These are phyloP conservation scores for Synchytrium microbalum DNA, from an alignment of 371 early-diverging fungal species.

Conservation along the genomic window DNA sequence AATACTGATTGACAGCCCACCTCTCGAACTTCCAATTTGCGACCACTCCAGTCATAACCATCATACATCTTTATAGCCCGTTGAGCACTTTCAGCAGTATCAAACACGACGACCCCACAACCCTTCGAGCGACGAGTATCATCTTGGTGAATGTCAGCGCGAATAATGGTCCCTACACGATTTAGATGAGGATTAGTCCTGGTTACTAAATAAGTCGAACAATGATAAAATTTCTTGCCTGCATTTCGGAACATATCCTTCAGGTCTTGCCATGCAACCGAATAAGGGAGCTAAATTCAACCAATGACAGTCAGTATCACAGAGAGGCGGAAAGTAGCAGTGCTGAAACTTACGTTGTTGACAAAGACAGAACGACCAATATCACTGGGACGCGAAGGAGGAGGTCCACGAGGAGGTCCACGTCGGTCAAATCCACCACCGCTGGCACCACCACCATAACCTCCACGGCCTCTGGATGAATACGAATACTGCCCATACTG, in stretches of 20 bases:
- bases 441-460: constrained; percentile 8
- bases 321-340: constrained; percentile 3
- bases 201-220: background rate
- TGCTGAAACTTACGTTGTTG: constrained; percentile 46
- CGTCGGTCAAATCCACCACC: constrained; percentile 6
- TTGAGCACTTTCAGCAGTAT: constrained; percentile 50
- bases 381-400: background rate
- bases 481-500: too few relatives aligned
- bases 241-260: constrained; percentile 67
- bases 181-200: too few relatives aligned
- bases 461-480: constrained; percentile 12
- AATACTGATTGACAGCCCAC: constrained; percentile 31
- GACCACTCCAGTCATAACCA: constrained; percentile 69
- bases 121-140: constrained; percentile 56
- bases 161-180: constrained; percentile 36
- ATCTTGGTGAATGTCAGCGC: constrained; percentile 61
- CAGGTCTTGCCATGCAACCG: constrained; percentile 67
- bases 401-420: background rate
- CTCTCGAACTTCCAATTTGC: constrained; percentile 70
- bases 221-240: constrained; percentile 26
- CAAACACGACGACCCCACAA: constrained; percentile 61
- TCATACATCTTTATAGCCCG: constrained; percentile 61
- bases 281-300: constrained; percentile 53
- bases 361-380: constrained; percentile 56
- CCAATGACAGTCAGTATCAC: constrained; percentile 10